Evolutionary conservation across 2,329 filamentous ascomycete species (phyloP), one percentile per base, ranked within the genome.

Genomic region (Iodosphaeria phyllophila): DNA sequence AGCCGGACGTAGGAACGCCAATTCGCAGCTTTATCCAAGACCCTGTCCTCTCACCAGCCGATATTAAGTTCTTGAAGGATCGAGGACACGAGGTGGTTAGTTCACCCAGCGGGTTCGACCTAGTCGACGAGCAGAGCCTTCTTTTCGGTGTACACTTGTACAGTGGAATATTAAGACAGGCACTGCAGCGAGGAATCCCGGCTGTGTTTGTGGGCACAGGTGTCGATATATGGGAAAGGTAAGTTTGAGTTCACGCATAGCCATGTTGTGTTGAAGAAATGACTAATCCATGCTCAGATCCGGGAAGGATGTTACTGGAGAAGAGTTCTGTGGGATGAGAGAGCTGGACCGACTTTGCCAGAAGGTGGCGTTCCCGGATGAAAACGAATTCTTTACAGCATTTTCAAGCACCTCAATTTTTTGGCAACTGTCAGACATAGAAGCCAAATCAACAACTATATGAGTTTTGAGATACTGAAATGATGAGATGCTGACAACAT

Each of bases 131-230:
- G 0, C 36, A 46, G 0, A 60, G 64, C 0, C 40, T 79, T 2
- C 50, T 74, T 3, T 78, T 64, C 33, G 71, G 65, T 2, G 55
- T 76, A 0, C 72, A 76, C 25, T 54, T 71, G 29, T 68, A 69
- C 28, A 51, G 48, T 13, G 51, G 47, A 18, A 54, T 62, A 20
- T 77, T 67, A 24, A 48, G 58, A 13, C 41, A 52, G 5, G 54
- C 67, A 0, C 44, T 78, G 2, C 36, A 47, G 2, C 38, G 43
- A 0, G 33, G 44, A 1, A 35, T 54, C 2, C 71, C 72, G 0
- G 54, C 48, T 1, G 36, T 74, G 3, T 64, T 70, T 8, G 52
- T 77, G 9, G 72, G 71, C 0, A 72, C 63, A 0, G 49, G 51
- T 0, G 58, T 54, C 38, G 47, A 54, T 6, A 49, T 52, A 2